Evolutionary conservation across 108 stramenopile genomes (phyloP), one percentile per base, ranked within the genome.

Genomic region (Nitzschia sp.): DNA sequence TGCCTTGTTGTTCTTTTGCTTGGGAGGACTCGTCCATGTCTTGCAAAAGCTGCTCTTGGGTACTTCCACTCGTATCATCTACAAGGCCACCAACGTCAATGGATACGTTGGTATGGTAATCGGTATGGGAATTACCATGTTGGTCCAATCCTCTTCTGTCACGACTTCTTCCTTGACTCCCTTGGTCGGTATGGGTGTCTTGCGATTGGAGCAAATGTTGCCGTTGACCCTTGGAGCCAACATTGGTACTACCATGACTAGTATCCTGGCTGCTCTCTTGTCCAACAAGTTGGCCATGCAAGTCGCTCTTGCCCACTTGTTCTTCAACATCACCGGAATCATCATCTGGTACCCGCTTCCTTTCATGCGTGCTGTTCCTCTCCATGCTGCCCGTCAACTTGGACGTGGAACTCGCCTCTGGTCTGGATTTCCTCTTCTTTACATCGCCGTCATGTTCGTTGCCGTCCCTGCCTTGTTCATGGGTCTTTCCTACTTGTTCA

Each of bases 1-100:
- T 48, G 41, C 86, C 58, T 77, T 91, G 19, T 60, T 94, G 38
- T 73, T 90, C 60, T 41, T 83, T 29, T 94, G 90, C 70, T 83
- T 94, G 53, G 63, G 85, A 53, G 89, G 77, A 53, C 72, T 94
- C 63, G 93, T 94, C 29, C 82, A 73, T 50, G 74, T 91, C 66
- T 80, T 93, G 46, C 87, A 86, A 66, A 75, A 75, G 54, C 85
- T 88, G 72, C 73, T 93, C 21, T 56, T 85, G 46, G 92, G 88
- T 41, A 75, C 76, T 54, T 88, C 89, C 54, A 85, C 89, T 40
- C 83, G 86, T 60, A 74, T 87, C 44, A 82, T 93, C 63, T 83
- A 87, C 80, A 91, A 91, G 84, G 90, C 93, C 19, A 90, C 90
- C 53, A 84, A 91, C 68, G 78, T 94, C 70, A 86, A 86, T 53